A percentile compares a stretch with the other conserved stretches of the same genome.
These are phyloP conservation scores for Candida freyschussii DNA, from an alignment of 1,139 yeast species.

Conservation along the genomic window DNA sequence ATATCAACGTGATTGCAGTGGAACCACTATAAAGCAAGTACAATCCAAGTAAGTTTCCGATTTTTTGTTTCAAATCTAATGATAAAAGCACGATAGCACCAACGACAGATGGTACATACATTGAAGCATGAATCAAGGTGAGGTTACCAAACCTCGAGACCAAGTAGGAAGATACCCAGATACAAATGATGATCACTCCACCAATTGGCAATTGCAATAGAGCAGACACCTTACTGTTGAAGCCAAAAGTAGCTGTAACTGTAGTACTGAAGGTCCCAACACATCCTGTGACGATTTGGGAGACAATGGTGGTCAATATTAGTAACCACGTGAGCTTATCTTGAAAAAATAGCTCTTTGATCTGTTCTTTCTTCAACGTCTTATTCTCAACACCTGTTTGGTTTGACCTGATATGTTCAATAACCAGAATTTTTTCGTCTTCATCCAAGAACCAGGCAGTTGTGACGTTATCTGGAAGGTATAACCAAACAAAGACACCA, in stretches of 20 bases:
- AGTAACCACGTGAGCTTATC: slow-evolving; percentile 44
- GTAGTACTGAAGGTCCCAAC: slow-evolving; percentile 31
- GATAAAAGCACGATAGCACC: slow-evolving; percentile 40
- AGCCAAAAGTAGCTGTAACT: slow-evolving; percentile 34
- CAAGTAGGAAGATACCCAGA: slow-evolving; percentile 30
- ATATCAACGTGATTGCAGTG: slow-evolving; percentile 39
- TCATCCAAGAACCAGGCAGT: slow-evolving; percentile 33
- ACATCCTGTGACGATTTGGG: slow-evolving; percentile 35
- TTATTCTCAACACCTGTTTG: slow-evolving; percentile 45
- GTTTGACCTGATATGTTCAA: slow-evolving; percentile 37
- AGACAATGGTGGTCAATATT: slow-evolving; percentile 31
- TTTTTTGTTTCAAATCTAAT: slow-evolving; percentile 31
- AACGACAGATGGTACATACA: slow-evolving; percentile 38
- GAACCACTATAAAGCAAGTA: slow-evolving; percentile 33
- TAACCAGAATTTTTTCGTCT: slow-evolving; percentile 39
- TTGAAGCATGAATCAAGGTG: slow-evolving; percentile 33
- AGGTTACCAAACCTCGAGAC: slow-evolving; percentile 17
- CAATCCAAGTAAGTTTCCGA: slow-evolving; percentile 38
- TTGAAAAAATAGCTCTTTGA: slow-evolving; percentile 38
- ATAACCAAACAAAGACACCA: slow-evolving; percentile 38
- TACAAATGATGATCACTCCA: slow-evolving; percentile 35
- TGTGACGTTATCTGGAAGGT: slow-evolving; percentile 41
- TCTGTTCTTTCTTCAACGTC: slow-evolving; percentile 37
- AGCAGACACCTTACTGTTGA: slow-evolving; percentile 38
- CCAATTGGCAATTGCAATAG: slow-evolving; percentile 47